Base-by-base conservation (phyloP, 805 yeast genomes). In the Wickerhamomyces bovis region DNA sequence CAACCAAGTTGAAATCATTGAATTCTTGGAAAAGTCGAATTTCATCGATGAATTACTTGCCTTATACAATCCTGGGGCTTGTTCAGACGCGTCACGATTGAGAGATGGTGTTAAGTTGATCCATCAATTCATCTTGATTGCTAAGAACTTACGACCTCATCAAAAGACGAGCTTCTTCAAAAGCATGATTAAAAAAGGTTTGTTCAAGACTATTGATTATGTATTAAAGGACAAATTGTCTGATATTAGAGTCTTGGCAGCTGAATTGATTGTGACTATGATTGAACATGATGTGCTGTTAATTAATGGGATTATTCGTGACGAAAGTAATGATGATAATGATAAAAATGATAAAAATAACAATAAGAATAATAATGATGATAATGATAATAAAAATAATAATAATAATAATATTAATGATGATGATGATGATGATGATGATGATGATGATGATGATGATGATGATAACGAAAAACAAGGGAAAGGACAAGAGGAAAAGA, bases 261-360 rank as follows among this genome's bases (percentile, higher is more conserved):
- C 94, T 0, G 97, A 92, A 59, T 66, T 88, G 9, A 76, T 90
- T 15, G 85, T 86, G 9, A 71, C 89, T 1, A 81, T 89, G 5
- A 83, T 90, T 22, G 97, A 90, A 49, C 92, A 86, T 55, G 96
- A 89, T 58, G 82, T 86, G 10, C 64, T 80, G 15, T 63, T 86
- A 38, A 79, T 87, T 33, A 68, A 66, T 47, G 64, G 60, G 8
- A 30, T 50, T 8, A 23, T 31, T 18, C 56, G 53, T 13, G 21
- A 35, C 22, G 41, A 25, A 20, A 39, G 28, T 28, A 47, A 47
- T 8, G 42, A 19, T 30, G 43, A 38, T 16, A 20, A 39, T 6
- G 44, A 48, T 11, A 16, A 38, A 15, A 21, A 36, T 22, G 20
- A 35, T 26, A 47, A 47, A n/a, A n/a, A n/a, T n/a, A n/a, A n/a